Conservation (phyloP, 106 monocot genomes). For the Allium cepa region DNA sequence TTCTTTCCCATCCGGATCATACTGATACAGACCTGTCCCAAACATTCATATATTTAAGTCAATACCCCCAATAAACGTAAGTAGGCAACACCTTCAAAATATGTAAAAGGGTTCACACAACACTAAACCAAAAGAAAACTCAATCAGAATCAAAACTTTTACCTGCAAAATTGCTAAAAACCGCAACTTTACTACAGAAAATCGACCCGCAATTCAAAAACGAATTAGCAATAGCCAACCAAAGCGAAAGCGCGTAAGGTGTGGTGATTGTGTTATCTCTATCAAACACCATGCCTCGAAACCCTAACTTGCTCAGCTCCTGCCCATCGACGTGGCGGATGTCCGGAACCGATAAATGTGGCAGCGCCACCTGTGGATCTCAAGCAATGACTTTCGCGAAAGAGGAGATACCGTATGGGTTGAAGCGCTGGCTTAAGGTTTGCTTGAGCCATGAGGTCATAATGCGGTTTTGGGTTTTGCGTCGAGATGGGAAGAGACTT, state of each 20-base stretch:
- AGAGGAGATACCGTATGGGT: constrained; percentile 44
- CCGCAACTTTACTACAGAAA: constrained; percentile 54
- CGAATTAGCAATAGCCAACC: constrained; percentile 37
- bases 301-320: constrained; percentile 57
- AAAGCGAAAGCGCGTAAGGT: constrained; percentile 72
- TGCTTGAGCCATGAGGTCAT: constrained; percentile 36
- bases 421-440: constrained; percentile 67
- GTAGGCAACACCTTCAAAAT: not conserved
- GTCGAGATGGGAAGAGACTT: not conserved
- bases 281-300: constrained; percentile 88
- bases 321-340: constrained; percentile 78
- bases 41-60: not conserved
- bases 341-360: constrained; percentile 70
- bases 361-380: constrained; percentile 56
- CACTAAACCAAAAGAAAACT: not conserved
- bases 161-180: constrained; percentile 92
- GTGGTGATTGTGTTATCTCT: constrained; percentile 95
- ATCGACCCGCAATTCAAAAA: constrained; percentile 31
- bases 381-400: constrained; percentile 24
- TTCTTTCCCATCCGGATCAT: constrained; percentile 70
- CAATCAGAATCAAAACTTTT: not conserved
- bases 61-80: no score
- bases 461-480: not conserved
- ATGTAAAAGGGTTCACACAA: not conserved
- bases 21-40: constrained; percentile 55